Base-by-base conservation (phyloP, 2,329 filamentous ascomycete genomes). In the Hypoxylon sp. region DNA sequence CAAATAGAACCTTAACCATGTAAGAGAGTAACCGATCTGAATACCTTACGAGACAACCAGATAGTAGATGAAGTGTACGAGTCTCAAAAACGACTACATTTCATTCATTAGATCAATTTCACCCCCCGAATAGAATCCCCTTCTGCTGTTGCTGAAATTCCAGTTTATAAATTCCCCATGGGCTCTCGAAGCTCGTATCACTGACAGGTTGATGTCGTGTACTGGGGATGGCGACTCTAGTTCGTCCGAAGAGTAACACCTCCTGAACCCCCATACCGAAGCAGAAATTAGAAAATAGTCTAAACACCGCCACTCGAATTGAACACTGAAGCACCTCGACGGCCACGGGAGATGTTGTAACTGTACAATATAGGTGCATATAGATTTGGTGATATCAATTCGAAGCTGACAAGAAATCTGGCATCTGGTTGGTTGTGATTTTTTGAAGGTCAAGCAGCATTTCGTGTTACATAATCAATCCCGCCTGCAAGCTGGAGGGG, bases 401-500 rank as follows among this genome's bases (percentile, higher is more conserved):
- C n/a, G 14, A 17, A 41, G n/a, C 23, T 48, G 17, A 46, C 30
- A 36, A 13, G 49, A 21, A 19, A 7, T 23, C n/a, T 38, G 4
- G 19, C 10, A 25, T 25, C 50, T 19, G 17, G 34, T 57, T 34
- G 28, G 25, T 11, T 28, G 25, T 23, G 3, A 28, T 17, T 1
- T 2, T 2, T 21, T 30, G 5, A 30, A 30, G 28, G 28, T 30
- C 28, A 23, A 41, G 38, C 38, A 28, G 55, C 30, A 60, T 14
- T 1, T 25, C 28, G 21, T 23, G 23, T 65, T 66, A 66, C 28
- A 17, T 62, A 66, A 61, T 58, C 45, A 60, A 13, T 25, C 2
- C 14, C 17, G 5, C 30, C 45, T 23, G 38, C 23, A 23, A 19
- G 9, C 28, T 21, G 50, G 53, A 46, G 53, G 59, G 32, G 28